These are phyloP conservation scores for Annulohypoxylon bovei DNA, from an alignment of 495 filamentous ascomycete species.

Conservation along the genomic window DNA sequence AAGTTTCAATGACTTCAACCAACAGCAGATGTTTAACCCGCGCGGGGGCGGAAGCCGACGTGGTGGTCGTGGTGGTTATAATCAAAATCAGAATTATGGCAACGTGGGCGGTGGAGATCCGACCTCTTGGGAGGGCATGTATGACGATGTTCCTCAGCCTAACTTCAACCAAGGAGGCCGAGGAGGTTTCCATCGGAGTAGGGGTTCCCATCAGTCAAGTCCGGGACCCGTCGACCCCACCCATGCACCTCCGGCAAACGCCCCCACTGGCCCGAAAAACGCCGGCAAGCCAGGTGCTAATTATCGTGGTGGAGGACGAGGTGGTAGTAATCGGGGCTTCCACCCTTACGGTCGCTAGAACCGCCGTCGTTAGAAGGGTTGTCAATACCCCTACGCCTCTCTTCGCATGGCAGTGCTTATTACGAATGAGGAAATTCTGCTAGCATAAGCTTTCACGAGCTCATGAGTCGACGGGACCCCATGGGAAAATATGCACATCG, in stretches of 20 bases:
- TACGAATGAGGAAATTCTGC: constrained; percentile 4
- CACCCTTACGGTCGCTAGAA: constrained; percentile 73
- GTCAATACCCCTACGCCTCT: background rate
- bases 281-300: constrained; percentile 93
- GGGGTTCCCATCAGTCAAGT: constrained; percentile 49
- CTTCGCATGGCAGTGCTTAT: background rate
- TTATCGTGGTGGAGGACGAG: constrained; percentile 92
- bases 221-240: constrained; percentile 52
- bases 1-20: constrained; percentile 70
- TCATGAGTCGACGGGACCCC: constrained; percentile 27
- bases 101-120: constrained; percentile 53
- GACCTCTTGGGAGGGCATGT: constrained; percentile 98
- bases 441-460: constrained; percentile 24
- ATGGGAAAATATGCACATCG: background rate
- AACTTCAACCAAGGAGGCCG: constrained; percentile 70
- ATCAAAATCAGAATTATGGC: constrained; percentile 38
- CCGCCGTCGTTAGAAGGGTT: background rate
- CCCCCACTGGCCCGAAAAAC: constrained; percentile 96
- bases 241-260: constrained; percentile 85
- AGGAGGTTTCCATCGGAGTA: constrained; percentile 56
- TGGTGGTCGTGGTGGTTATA: constrained; percentile 48
- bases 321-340: constrained; percentile 73
- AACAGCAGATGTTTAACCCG: constrained; percentile 87
- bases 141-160: constrained; percentile 95
- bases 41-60: constrained; percentile 58